Evolutionary conservation across 192 early-diverging fungal genomes (phyloP).

Genomic region (Rhizoclosmatium globosum): DNA sequence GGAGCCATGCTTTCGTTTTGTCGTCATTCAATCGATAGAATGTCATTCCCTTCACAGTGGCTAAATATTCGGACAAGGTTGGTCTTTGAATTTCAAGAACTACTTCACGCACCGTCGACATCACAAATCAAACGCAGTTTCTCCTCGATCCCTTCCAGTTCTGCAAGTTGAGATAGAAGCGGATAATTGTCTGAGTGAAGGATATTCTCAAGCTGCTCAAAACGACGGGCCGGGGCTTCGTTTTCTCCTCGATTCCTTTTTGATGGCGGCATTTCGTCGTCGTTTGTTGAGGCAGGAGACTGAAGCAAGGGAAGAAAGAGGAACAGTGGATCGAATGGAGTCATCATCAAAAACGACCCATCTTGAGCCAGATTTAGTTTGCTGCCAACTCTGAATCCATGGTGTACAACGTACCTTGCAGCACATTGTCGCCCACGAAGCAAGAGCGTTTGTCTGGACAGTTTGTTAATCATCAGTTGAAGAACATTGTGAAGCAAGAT

Average conservation of each 20-base stretch:
- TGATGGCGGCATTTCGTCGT: background rate
- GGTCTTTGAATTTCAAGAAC: background rate
- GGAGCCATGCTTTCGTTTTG: conserved; percentile 11
- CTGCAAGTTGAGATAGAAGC: background rate
- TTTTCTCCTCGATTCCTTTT: background rate
- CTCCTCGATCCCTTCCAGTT: background rate
- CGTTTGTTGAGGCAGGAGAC: background rate
- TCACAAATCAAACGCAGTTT: conserved; percentile 13
- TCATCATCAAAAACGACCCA: conserved; percentile 7
- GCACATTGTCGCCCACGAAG: conserved; percentile 14
- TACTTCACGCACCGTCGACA: background rate
- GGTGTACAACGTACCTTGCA: background rate
- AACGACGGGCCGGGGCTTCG: background rate
- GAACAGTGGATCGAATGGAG: conserved; percentile 12
- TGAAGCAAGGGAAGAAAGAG: conserved; percentile 4
- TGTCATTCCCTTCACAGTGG: background rate
- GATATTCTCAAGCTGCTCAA: conserved; percentile 8
- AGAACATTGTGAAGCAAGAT: background rate
- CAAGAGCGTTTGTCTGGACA: conserved; percentile 17
- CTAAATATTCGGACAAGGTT: background rate
- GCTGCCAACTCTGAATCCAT: background rate
- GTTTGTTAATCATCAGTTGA: background rate
- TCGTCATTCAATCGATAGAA: conserved; percentile 18
- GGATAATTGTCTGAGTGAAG: conserved; percentile 1
- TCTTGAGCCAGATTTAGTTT: background rate